Evolutionary conservation across 1,284 basidiomycete genomes (phyloP).

Genomic region (Inonotus obliquus): DNA sequence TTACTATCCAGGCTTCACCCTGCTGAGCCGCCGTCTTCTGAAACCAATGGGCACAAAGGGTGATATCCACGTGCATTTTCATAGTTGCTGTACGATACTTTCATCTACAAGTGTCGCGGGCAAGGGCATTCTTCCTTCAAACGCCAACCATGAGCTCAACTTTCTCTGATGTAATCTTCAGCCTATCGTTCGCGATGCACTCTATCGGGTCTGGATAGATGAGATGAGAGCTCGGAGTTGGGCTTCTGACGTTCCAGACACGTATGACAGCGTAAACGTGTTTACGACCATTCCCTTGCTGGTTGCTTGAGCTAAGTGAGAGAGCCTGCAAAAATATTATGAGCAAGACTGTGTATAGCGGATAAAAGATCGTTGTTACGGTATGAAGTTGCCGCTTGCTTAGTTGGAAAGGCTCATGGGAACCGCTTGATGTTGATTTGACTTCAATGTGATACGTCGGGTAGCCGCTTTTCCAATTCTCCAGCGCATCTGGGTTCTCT

Average conservation of each 20-base stretch:
- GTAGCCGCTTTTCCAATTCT: slow-evolving; percentile 16
- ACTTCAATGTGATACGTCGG: slow-evolving; percentile 23
- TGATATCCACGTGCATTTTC: no score
- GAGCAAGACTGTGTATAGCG: no score
- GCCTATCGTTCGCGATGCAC: neutral
- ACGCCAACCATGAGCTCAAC: neutral
- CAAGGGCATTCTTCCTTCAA: no score
- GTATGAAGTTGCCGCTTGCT: slow-evolving; percentile 18
- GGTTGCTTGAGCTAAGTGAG: neutral
- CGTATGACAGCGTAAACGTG: slow-evolving; percentile 9
- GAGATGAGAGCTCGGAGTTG: neutral
- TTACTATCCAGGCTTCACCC: no score
- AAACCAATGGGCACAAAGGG: no score
- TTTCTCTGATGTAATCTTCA: neutral
- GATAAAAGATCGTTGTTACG: slow-evolving; percentile 3
- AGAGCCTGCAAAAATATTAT: neutral
- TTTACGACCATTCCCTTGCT: neutral
- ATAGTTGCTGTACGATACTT: no score
- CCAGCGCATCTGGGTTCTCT: slow-evolving; percentile 3
- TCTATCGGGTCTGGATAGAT: neutral
- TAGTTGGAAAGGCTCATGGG: slow-evolving; percentile 20
- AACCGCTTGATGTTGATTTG: slow-evolving; percentile 19
- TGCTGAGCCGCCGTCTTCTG: no score
- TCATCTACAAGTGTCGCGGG: no score
- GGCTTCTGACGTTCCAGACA: slow-evolving; percentile 1